These are phyloP conservation scores for Lophiotrema nucula DNA, from an alignment of 495 filamentous ascomycete genomes.

Conservation along the genomic window DNA sequence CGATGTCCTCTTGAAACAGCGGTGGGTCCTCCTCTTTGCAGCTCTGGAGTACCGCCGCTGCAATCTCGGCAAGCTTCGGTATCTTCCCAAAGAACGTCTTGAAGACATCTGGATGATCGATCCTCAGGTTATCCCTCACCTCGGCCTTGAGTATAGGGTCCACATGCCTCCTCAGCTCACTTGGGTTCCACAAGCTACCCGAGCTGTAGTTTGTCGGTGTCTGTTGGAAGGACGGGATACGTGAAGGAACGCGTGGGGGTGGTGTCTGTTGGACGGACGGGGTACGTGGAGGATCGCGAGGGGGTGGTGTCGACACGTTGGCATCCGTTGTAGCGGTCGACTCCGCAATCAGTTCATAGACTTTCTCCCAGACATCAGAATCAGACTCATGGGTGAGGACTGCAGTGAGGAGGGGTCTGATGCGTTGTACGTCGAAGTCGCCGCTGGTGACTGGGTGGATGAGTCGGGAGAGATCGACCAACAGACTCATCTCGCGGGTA, in stretches of 20 bases:
- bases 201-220: conserved; percentile 25
- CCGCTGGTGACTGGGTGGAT: conserved; percentile 10
- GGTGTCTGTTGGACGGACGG: conserved; percentile 30
- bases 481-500: conserved; percentile 13
- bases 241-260: conserved; percentile 12
- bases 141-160: conserved; percentile 27
- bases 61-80: conserved; percentile 22
- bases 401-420: conserved; percentile 18
- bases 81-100: conserved; percentile 26
- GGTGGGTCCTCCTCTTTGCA: conserved; percentile 23
- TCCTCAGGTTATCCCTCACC: conserved; percentile 26
- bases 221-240: conserved; percentile 26
- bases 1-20: conserved; percentile 25
- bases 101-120: conserved; percentile 22
- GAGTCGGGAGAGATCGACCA: conserved; percentile 14
- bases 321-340: neutral
- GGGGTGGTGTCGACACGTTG: conserved; percentile 22
- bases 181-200: conserved; percentile 25
- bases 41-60: conserved; percentile 20
- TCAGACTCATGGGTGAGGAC: conserved; percentile 17
- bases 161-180: conserved; percentile 21
- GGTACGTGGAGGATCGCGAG: conserved; percentile 12
- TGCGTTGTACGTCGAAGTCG: conserved; percentile 13
- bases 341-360: conserved; percentile 13
- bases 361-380: conserved; percentile 14